Percentiles rank a stretch among this genome's conserved stretches.
Conservation (phyloP, 2,329 filamentous ascomycete genomes). For the Conoideocrella luteorostrata region DNA sequence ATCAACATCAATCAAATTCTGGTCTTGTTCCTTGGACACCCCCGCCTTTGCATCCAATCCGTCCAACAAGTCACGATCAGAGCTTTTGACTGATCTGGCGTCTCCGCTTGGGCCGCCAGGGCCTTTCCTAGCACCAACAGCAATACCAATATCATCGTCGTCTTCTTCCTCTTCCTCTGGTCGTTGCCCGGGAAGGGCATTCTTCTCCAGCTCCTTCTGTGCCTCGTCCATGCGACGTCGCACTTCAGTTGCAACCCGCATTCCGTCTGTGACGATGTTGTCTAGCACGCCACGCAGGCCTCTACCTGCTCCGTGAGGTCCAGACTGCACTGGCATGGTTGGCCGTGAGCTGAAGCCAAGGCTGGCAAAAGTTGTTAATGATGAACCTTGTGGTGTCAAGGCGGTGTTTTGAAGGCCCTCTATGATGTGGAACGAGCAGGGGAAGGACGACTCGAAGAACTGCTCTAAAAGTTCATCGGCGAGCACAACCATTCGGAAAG, state of each 20-base stretch:
- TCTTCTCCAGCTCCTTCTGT: conserved; percentile 82
- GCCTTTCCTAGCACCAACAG: conserved; percentile 33
- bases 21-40: conserved; percentile 29
- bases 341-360: conserved; percentile 49
- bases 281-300: conserved; percentile 89
- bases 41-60: conserved; percentile 67
- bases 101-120: conserved; percentile 39
- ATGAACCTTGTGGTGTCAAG: conserved; percentile 38
- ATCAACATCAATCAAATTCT: conserved; percentile 28
- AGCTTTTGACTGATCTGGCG: conserved; percentile 56
- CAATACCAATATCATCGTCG: conserved; percentile 45
- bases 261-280: conserved; percentile 95
- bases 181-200: conserved; percentile 57
- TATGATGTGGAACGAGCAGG: conserved; percentile 82
- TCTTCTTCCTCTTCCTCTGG: conserved; percentile 69
- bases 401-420: conserved; percentile 45
- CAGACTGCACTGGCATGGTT: conserved; percentile 30
- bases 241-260: conserved; percentile 91
- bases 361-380: conserved; percentile 80
- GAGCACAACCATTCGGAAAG: conserved; percentile 96
- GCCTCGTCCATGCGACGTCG: conserved; percentile 91
- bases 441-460: conserved; percentile 96
- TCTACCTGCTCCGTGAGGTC: conserved; percentile 48
- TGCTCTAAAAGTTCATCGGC: conserved; percentile 93
- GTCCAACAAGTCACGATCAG: conserved; percentile 65